These are phyloP conservation scores for Leishmania amazonensis DNA, from an alignment of 208 protist genomes.

Conservation along the genomic window DNA sequence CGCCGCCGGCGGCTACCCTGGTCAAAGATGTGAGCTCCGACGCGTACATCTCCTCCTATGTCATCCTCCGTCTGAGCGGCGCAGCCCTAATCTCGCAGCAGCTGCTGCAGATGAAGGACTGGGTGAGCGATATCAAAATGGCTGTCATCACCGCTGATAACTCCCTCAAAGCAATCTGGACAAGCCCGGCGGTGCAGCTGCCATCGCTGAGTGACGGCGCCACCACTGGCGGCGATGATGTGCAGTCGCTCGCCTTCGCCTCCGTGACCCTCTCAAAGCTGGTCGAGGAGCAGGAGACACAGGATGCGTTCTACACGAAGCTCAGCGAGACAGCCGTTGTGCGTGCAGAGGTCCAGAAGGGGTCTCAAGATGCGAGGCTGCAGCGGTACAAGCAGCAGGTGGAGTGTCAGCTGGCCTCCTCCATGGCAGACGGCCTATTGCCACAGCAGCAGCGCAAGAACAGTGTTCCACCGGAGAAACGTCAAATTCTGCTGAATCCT, in stretches of 20 bases:
- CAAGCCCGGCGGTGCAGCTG: slow-evolving; percentile 3
- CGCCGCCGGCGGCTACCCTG: slow-evolving; percentile 7
- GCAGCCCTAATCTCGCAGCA: slow-evolving; percentile 20
- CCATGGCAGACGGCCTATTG: background rate
- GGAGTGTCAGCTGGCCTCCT: slow-evolving; percentile 19
- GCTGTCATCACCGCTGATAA: slow-evolving; percentile 11
- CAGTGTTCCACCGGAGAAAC: slow-evolving; percentile 5
- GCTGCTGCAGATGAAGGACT: slow-evolving; percentile 22
- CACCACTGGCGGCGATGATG: slow-evolving; percentile 13
- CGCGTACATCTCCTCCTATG: background rate
- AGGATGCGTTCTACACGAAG: slow-evolving; percentile 23
- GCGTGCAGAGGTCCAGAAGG: slow-evolving; percentile 24
- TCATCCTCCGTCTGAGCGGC: slow-evolving; percentile 10
- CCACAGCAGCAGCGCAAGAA: background rate
- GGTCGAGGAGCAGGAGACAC: slow-evolving; percentile 13
- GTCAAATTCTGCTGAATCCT: slow-evolving; percentile 27
- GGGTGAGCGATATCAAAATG: slow-evolving; percentile 25
- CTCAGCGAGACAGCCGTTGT: slow-evolving; percentile 24
- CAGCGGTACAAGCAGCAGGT: slow-evolving; percentile 15
- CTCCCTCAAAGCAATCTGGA: slow-evolving; percentile 11
- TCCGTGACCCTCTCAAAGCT: slow-evolving; percentile 9
- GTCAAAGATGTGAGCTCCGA: background rate
- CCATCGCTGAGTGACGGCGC: background rate
- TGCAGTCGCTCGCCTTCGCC: slow-evolving; percentile 25
- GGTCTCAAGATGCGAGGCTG: slow-evolving; percentile 7